These are phyloP conservation scores for Dictyostelium discoideum DNA, from an alignment of 78 protist genomes.

Conservation along the genomic window DNA sequence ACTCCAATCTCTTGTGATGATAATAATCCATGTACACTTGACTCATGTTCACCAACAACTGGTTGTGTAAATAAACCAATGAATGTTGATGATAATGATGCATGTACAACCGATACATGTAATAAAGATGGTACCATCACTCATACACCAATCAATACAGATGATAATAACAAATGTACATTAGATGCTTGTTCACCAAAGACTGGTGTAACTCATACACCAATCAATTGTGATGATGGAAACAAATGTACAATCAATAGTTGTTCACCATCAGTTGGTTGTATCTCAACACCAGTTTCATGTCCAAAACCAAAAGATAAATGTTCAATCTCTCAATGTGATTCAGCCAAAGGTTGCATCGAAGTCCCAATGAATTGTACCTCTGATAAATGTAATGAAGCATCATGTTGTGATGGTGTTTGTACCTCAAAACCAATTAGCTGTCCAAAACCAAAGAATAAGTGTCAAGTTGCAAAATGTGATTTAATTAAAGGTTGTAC, in stretches of 20 bases:
- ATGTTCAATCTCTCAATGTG: conserved; percentile 15
- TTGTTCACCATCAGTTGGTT: conserved; percentile 4
- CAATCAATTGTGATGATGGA: conserved; percentile 28
- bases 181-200: background rate
- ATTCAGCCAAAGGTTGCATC: conserved; percentile 1
- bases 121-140: background rate
- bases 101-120: background rate
- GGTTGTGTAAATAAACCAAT: conserved; percentile 7
- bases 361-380: background rate
- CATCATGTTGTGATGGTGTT: conserved; percentile 13
- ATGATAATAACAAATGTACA: conserved; percentile 30
- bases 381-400: conserved; percentile 24
- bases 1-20: conserved; percentile 22
- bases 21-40: conserved; percentile 43
- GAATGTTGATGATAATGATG: background rate
- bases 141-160: conserved; percentile 3
- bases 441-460: conserved; percentile 24
- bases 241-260: conserved; percentile 34
- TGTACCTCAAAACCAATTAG: background rate
- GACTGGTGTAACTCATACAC: background rate
- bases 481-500: background rate
- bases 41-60: background rate
- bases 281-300: background rate
- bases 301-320: conserved; percentile 45
- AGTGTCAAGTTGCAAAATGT: conserved; percentile 9